Conservation (phyloP, 1,284 basidiomycete genomes). For the Ustanciosporium gigantosporum region DNA sequence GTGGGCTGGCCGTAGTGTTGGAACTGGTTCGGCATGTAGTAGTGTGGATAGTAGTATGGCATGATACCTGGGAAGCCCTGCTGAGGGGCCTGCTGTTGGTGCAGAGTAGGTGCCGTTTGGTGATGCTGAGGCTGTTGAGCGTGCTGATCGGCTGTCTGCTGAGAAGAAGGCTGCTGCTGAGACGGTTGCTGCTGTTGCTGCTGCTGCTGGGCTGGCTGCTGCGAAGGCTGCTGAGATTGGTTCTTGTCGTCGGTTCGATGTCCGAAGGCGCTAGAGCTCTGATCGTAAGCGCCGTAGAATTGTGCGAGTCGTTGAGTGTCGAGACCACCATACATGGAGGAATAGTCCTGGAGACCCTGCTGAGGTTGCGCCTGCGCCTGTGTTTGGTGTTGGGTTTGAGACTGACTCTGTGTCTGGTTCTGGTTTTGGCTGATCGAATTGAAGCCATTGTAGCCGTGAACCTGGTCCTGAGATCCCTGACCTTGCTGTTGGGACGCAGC, state of each 20-base stretch:
- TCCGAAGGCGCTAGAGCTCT: conserved; percentile 39
- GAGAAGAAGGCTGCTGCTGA: conserved; percentile 25
- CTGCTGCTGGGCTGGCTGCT: no score
- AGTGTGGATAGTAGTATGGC: conserved; percentile 61
- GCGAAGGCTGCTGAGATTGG: conserved; percentile 14
- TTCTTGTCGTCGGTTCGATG: conserved; percentile 39
- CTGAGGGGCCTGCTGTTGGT: conserved; percentile 49
- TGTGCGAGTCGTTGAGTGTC: conserved; percentile 52
- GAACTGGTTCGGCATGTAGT: conserved; percentile 61
- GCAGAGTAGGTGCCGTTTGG: conserved; percentile 37
- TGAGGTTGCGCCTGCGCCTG: conserved; percentile 35
- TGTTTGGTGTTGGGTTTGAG: conserved; percentile 6
- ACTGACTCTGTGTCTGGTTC: conserved; percentile 11
- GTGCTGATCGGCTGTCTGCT: conserved; percentile 23
- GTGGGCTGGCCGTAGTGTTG: conserved; percentile 60
- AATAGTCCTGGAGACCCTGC: conserved; percentile 42
- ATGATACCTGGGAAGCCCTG: conserved; percentile 59
- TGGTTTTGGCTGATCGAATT: conserved; percentile 14
- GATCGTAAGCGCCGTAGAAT: conserved; percentile 55
- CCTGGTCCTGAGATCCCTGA: conserved; percentile 34
- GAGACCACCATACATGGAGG: conserved; percentile 53
- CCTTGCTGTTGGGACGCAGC: conserved; percentile 19
- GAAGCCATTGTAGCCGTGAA: conserved; percentile 45
- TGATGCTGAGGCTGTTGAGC: conserved; percentile 38
- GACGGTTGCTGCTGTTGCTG: conserved; percentile 27